Evolutionary conservation across 345 rosid genomes (phyloP).

Genomic region (Rhizophora mangle): DNA sequence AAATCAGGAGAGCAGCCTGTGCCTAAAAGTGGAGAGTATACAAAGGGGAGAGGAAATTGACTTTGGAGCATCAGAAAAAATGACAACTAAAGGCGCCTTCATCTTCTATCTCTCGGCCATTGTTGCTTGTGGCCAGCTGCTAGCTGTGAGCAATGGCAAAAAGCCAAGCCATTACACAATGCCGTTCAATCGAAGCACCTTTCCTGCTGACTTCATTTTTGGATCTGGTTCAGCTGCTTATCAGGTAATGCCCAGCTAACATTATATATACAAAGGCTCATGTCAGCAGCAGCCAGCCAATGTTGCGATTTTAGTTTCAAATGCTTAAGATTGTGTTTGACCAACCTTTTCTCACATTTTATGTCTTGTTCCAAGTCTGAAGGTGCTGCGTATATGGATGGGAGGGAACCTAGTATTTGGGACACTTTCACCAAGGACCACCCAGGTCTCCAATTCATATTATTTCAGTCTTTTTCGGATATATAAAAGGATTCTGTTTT

Average conservation of each 20-base stretch:
- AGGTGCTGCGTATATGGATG: constrained; percentile 20
- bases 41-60: no score
- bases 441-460: no score
- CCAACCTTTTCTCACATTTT: background rate
- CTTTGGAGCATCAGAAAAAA: no score
- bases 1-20: no score
- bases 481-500: no score
- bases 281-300: no score
- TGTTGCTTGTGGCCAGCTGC: background rate
- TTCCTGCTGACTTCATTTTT: constrained; percentile 20
- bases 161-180: constrained; percentile 5
- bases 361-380: constrained; percentile 6
- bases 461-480: no score
- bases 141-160: background rate
- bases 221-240: constrained; percentile 28
- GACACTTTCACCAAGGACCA: constrained; percentile 6
- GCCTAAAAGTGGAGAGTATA: no score
- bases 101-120: background rate
- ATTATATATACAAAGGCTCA: no score
- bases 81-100: no score
- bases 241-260: constrained; percentile 9
- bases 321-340: background rate
- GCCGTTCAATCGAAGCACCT: constrained; percentile 15
- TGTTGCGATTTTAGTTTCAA: background rate
- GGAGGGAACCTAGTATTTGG: constrained; percentile 20